Evolutionary conservation across 306 rosid species (phyloP), one percentile per base, ranked within the genome.

Genomic region (Cicer chorassanicum): DNA sequence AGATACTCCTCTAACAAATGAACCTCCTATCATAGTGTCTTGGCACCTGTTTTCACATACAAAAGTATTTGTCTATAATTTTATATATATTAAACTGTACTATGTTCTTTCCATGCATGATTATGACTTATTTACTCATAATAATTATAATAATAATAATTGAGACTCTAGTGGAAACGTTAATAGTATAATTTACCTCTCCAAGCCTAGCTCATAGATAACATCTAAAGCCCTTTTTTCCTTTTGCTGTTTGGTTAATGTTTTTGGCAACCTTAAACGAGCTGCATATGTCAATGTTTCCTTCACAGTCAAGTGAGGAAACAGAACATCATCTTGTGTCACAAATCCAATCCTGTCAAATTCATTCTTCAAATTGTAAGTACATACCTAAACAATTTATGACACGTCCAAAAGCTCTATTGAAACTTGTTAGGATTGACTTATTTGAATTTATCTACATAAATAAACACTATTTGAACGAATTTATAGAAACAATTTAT

Each of bases 11-110:
- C 98, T 82, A 78, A 95, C 93, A 76, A 90, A 92, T 48, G 98
- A 89, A 61, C 99, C 98, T 16, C 99, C 99, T 63, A 95, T 95
- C 92, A 92, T 87, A 39, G 93, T 92, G 86, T 92, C 98, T 82
- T 95, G 96, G 85, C 99, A 92, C 88, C 99, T 95, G 80, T 49
- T 60, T 64, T 39, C 69, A 76, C 9, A 63, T 21, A 24, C 8
- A 41, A 16, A 45, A 45, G 54, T 19, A 68, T 57, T 39, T 65
- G 29, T 56, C 60, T 49, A 16, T 29, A 2, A 29, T 29, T 29
- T 0, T 29, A 29, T 29, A 24, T 54, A 63, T 24, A 24, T 24
- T 24, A 39, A 4, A 34, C 16, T 55, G 50, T 59, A n/a, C 13
- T 8, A 39, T 42, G 63, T 4, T 29, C 6, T 10, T 66, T 78